Evolutionary conservation across 495 filamentous ascomycete genomes (phyloP).

Genomic region (Penicillium macrosclerotiorum): DNA sequence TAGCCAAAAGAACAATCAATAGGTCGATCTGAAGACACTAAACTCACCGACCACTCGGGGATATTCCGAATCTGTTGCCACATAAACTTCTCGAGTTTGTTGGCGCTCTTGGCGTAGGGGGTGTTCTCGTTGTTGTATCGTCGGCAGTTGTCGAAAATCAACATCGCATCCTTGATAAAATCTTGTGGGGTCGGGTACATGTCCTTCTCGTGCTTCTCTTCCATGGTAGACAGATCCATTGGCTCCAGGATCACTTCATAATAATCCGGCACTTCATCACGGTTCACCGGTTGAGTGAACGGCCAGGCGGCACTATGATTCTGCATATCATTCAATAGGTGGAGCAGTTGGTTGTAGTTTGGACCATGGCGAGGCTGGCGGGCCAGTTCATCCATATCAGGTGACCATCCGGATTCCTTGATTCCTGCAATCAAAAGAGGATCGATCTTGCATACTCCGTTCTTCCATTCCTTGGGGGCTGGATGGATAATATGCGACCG

Average conservation of each 20-base stretch:
- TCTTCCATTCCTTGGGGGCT: conserved; percentile 83
- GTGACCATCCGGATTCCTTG: conserved; percentile 88
- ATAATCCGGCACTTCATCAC: conserved; percentile 93
- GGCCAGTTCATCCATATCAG: conserved; percentile 95
- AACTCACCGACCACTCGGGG: conserved; percentile 88
- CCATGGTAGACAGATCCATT: conserved; percentile 97
- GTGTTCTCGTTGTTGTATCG: conserved; percentile 96
- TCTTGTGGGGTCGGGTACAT: conserved; percentile 89
- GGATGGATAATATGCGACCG: conserved; percentile 84
- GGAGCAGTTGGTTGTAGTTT: conserved; percentile 89
- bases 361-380: conserved; percentile 96
- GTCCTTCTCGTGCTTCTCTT: conserved; percentile 90
- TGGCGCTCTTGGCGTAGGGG: conserved; percentile 91
- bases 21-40: neutral
- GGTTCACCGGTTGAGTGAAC: conserved; percentile 89
- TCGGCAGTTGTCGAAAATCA: conserved; percentile 94
- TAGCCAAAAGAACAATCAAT: neutral
- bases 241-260: conserved; percentile 98
- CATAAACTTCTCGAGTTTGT: conserved; percentile 96
- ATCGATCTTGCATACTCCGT: conserved; percentile 66
- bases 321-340: conserved; percentile 92
- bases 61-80: conserved; percentile 88
- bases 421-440: conserved; percentile 80
- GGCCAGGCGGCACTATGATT: conserved; percentile 92
- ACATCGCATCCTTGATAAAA: conserved; percentile 84